phyloP scores from a whole-genome alignment of 2,329 filamentous ascomycete genomes.

The Talaromyces piceae region DNA sequence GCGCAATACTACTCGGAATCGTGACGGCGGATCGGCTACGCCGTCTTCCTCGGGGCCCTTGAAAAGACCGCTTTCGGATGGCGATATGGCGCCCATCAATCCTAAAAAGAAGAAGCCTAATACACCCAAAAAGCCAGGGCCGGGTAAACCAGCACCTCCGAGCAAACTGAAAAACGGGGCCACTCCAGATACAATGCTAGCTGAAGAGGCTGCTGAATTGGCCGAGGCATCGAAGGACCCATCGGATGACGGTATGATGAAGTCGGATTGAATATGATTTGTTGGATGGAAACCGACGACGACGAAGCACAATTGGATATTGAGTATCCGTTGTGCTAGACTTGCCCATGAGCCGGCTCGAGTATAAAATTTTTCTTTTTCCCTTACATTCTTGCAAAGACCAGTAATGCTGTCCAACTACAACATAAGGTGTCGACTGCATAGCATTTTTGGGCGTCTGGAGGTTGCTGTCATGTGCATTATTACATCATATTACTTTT shows the following conservation, averaged over 20 bases:
- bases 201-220: constrained; percentile 21
- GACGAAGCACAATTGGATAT: background rate
- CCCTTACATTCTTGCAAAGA: background rate
- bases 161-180: constrained; percentile 38
- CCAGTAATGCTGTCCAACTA: background rate
- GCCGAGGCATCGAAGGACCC: constrained; percentile 6
- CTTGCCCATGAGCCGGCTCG: background rate
- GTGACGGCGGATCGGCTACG: constrained; percentile 24
- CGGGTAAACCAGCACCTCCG: constrained; percentile 28
- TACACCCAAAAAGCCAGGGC: constrained; percentile 28
- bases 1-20: constrained; percentile 41
- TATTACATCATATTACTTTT: background rate
- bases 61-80: constrained; percentile 32
- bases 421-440: constrained; percentile 3
- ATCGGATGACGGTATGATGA: constrained; percentile 20
- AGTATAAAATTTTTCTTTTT: background rate
- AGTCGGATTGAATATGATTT: constrained; percentile 25
- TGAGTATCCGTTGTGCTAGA: background rate
- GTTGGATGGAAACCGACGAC: background rate
- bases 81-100: constrained; percentile 38
- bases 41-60: constrained; percentile 15
- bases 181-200: constrained; percentile 26
- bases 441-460: constrained; percentile 10
- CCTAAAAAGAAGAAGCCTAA: constrained; percentile 43
- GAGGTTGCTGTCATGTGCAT: constrained; percentile 6